Base-by-base conservation (phyloP, 2,329 filamentous ascomycete species). In the Rhynchosporium secalis region DNA sequence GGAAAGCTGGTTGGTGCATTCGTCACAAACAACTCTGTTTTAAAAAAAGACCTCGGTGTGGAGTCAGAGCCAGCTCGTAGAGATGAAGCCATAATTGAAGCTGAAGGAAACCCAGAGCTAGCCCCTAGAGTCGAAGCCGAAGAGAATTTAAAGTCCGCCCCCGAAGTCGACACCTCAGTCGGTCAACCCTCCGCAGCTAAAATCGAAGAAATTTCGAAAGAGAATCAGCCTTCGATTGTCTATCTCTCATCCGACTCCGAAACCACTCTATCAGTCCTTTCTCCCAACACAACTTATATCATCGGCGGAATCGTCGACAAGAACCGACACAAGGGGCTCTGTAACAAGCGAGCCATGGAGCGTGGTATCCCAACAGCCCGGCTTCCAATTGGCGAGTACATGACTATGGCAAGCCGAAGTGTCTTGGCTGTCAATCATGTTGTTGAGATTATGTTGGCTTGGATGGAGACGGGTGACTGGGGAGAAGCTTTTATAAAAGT, bases 351-450 rank as follows among this genome's bases (percentile, higher is more conserved):
- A 15, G 95, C 95, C 0, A 80, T 84, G 58, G 85, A 88, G 60
- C 82, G 82, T 65, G 90, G 90, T 0, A 86, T 99, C 70, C 88
- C 89, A 66, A 98, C 95, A 0, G 95, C 94, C 1, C 93, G 92
- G 74, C 76, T 99, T 60, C 95, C 95, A 0, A 98, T 99, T 70
- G 92, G 92, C n/a, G 88, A 98, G 66, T 98, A 91, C 75, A 88
- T 99, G 81, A 84, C 92, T 66, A 96, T 99, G 90, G 84, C 88
- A 61, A 93, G 89, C 70, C 86, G 95, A 38, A 86, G 89, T 70
- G 91, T 99, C 4, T 79, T 99, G 62, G 88, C 94, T 3, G 97
- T 94, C 7, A 99, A 98, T 73, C 95, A 99, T 72, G 95, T 99
- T 1, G 85, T 95, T 52, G 94, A 98, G 77, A 98, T 99, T 66